phyloP scores from a whole-genome alignment of 1,284 basidiomycete species.

The Afroboletus lepidellus region DNA sequence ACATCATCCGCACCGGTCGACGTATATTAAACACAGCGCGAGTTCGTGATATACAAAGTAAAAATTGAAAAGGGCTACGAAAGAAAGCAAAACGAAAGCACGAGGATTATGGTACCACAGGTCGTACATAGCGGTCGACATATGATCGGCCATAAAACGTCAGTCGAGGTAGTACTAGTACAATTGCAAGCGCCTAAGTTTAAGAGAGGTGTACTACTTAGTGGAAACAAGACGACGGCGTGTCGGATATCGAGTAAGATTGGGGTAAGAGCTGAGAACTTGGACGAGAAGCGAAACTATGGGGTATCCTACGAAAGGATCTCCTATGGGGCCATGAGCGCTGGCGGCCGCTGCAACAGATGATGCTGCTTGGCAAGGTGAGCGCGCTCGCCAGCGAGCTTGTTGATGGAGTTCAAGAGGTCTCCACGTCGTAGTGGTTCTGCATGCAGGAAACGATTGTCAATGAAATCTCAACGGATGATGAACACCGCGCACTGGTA shows the following conservation, averaged over 20 bases:
- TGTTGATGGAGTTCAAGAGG: constrained; percentile 74
- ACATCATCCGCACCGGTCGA: not conserved
- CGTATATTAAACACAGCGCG: not conserved
- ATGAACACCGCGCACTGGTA: constrained; percentile 55
- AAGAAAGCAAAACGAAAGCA: not conserved
- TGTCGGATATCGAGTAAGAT: constrained; percentile 22
- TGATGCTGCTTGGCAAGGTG: constrained; percentile 33
- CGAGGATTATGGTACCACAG: not conserved
- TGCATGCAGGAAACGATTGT: constrained; percentile 26
- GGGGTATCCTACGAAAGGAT: constrained; percentile 1
- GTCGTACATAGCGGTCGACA: not conserved
- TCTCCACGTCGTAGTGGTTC: constrained; percentile 76
- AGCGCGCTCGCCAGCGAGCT: constrained; percentile 55
- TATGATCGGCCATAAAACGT: not conserved
- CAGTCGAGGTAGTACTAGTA: constrained; percentile 10
- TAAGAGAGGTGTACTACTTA: constrained; percentile 15
- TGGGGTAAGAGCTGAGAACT: not conserved
- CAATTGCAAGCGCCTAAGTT: constrained; percentile 2
- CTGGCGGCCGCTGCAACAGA: constrained; percentile 33
- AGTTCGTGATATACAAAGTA: not conserved
- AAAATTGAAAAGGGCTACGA: not conserved
- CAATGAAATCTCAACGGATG: not conserved
- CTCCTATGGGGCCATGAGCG: constrained; percentile 28
- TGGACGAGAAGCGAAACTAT: not conserved
- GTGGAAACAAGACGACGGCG: constrained; percentile 5